These are phyloP conservation scores for Neopestalotiopsis clavispora DNA, from an alignment of 2,329 filamentous ascomycete genomes.

Conservation along the genomic window DNA sequence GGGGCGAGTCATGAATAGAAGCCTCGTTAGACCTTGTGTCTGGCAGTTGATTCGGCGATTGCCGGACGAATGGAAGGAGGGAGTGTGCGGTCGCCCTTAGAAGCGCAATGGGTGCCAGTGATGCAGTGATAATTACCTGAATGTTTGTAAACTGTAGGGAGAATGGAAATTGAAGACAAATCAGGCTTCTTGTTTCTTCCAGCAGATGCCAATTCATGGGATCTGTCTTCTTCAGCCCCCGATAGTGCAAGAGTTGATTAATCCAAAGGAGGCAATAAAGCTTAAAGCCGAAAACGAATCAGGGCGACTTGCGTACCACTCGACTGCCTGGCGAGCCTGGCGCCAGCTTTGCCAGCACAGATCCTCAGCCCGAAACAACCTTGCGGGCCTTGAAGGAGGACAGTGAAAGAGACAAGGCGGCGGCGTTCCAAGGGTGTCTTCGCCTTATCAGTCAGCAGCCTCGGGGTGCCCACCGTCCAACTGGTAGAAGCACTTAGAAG, in stretches of 20 bases:
- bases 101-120: too few relatives aligned
- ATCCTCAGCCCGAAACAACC: too few relatives aligned
- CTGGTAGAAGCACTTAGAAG: slow-evolving; percentile 17
- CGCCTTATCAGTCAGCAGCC: slow-evolving; percentile 16
- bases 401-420: neutral
- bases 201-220: too few relatives aligned
- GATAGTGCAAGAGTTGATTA: neutral
- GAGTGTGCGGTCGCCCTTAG: neutral
- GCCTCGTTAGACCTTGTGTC: neutral
- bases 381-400: too few relatives aligned
- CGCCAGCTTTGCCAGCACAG: neutral
- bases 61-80: neutral
- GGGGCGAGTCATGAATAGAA: neutral
- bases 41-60: neutral
- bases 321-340: neutral
- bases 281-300: neutral
- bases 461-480: neutral
- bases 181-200: too few relatives aligned
- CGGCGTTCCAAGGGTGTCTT: neutral
- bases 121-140: too few relatives aligned
- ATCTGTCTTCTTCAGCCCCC: too few relatives aligned
- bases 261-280: neutral
- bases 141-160: too few relatives aligned
- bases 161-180: too few relatives aligned
- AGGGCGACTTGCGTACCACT: neutral